Evolutionary conservation across 169 alveolate species (phyloP), one percentile per base, ranked within the genome.

Genomic region (Cardiosporidium cionae): DNA sequence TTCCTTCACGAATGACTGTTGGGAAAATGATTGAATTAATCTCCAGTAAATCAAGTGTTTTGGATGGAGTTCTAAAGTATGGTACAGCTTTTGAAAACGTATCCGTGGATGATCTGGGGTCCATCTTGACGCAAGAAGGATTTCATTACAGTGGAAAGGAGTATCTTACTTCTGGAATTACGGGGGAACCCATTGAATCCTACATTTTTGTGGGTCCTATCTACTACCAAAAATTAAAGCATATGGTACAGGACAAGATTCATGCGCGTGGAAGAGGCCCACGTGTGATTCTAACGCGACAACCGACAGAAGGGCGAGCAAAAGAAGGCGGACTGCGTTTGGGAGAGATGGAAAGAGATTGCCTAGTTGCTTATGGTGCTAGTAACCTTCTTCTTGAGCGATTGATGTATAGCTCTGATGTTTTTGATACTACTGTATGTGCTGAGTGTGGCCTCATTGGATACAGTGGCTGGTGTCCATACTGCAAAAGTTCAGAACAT

Each of bases 251-350:
- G 32, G 83, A 75, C 65, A 71, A 72, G 34, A 74, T 74, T 5
- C 99, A 98, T 89, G 99, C 99, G 31, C 87, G 99, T 68, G 97
- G 98, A 4, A 84, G 98, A 58, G 99, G 99, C n/a, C 99, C 99
- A 1, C 87, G 95, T 64, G 94, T 96, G 69, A 83, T 92, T 22
- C 88, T 98, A n/a, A 97, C 99, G 2, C 90, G 99, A 71, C 98
- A 98, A 82, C 99, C 99, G 28, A 96, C 99, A 23, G 99, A 98
- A 86, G 99, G 99, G 6, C 88, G 99, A 35, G 96, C 99, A 28
- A 95, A 93, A 76, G 99, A 96, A 36, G 99, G 99, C 9, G 99
- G 99, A 5, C 85, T 96, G 58, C 88, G 99, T 64, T 88, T 97
- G 29, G 99, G 99, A 53, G 99, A 98, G 86, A 98, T 98, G 99